Evolutionary conservation across 2,329 filamentous ascomycete species (phyloP).

Genomic region (Elsinoe ampelina): DNA sequence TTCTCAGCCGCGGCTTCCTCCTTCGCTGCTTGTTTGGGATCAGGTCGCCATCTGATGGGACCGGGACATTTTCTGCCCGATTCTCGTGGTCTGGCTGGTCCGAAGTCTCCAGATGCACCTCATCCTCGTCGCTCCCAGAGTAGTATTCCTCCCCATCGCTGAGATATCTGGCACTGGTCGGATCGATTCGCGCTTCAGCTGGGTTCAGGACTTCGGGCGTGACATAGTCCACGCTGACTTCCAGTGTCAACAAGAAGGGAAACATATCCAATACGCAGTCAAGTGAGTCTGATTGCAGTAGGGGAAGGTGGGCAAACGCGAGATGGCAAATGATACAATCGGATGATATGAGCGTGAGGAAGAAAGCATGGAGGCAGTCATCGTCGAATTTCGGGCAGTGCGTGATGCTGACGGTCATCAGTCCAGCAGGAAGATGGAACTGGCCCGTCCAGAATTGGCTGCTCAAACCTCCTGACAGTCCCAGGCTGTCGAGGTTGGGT

Average conservation of each 20-base stretch:
- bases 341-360: constrained; percentile 27
- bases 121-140: constrained; percentile 27
- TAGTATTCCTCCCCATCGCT: constrained; percentile 9
- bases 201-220: constrained; percentile 32
- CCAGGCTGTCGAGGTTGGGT: constrained; percentile 32
- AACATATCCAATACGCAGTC: constrained; percentile 34
- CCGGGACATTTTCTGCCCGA: too few relatives aligned
- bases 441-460: constrained; percentile 33
- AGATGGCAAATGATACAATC: neutral
- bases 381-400: constrained; percentile 35
- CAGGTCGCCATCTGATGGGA: too few relatives aligned
- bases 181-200: constrained; percentile 2
- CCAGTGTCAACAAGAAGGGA: constrained; percentile 32
- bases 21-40: constrained; percentile 28
- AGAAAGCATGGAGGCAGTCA: constrained; percentile 29
- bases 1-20: constrained; percentile 21
- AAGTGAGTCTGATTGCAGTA: constrained; percentile 30
- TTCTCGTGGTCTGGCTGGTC: constrained; percentile 26
- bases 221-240: constrained; percentile 40
- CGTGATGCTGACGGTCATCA: constrained; percentile 32
- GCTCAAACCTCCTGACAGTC: constrained; percentile 36
- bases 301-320: constrained; percentile 30
- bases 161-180: neutral
- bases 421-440: constrained; percentile 25
- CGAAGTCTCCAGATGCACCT: constrained; percentile 32